Conservation (phyloP, 805 yeast species). For the Yamadazyma laniorum region DNA sequence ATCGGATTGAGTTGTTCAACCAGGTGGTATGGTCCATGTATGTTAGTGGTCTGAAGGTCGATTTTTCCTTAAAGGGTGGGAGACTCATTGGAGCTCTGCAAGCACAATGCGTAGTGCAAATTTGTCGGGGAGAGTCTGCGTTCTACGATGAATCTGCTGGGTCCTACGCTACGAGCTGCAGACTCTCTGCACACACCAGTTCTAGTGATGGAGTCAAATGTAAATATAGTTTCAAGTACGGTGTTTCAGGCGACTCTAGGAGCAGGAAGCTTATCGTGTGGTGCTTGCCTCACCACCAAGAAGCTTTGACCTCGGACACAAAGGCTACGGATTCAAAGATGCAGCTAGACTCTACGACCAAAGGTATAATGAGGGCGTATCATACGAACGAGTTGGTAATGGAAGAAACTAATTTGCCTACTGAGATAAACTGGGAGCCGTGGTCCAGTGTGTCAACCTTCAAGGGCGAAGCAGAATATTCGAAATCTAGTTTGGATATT, state of each 20-base stretch:
- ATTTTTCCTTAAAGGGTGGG: constrained; percentile 31
- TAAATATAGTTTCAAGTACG: constrained; percentile 29
- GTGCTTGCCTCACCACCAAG: constrained; percentile 53
- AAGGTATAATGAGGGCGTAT: constrained; percentile 48
- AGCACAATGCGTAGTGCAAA: constrained; percentile 51
- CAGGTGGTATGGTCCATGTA: constrained; percentile 67
- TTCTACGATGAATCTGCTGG: constrained; percentile 36
- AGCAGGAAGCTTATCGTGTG: constrained; percentile 38
- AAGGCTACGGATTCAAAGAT: constrained; percentile 29
- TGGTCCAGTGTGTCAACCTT: constrained; percentile 50
- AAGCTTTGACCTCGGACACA: constrained; percentile 30
- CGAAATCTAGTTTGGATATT: constrained; percentile 29
- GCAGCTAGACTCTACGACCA: constrained; percentile 47
- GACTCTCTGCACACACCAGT: constrained; percentile 15
- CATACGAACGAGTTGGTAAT: constrained; percentile 37
- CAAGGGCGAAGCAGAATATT: constrained; percentile 21
- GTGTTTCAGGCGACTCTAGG: constrained; percentile 24
- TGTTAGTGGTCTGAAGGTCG: constrained; percentile 33
- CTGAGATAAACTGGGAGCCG: constrained; percentile 48
- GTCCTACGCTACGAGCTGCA: constrained; percentile 23
- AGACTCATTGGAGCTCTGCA: constrained; percentile 43
- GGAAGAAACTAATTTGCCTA: constrained; percentile 42
- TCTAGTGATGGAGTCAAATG: constrained; percentile 20
- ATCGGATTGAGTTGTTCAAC: constrained; percentile 52
- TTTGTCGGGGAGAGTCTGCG: constrained; percentile 48